Conservation (phyloP, 2,329 filamentous ascomycete species). For the Periconia macrospinosa region DNA sequence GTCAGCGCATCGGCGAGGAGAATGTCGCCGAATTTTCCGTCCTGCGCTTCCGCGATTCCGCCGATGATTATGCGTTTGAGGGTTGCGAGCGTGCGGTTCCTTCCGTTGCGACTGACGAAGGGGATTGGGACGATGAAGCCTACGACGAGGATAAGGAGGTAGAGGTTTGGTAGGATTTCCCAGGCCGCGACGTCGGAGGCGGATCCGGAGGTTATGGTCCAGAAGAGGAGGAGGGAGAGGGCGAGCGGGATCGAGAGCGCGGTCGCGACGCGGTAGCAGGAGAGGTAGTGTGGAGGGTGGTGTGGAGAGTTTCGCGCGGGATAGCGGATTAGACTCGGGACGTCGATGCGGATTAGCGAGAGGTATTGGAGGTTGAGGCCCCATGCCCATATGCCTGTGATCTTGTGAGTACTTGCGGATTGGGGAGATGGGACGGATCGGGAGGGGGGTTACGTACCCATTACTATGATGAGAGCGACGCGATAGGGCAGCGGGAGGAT, state of each 20-base stretch:
- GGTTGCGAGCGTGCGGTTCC: slow-evolving; percentile 73
- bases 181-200: slow-evolving; percentile 71
- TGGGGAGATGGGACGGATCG: not conserved
- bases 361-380: slow-evolving; percentile 89
- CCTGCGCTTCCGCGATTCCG: slow-evolving; percentile 79
- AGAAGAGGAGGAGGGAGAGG: slow-evolving; percentile 78
- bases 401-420: slow-evolving; percentile 2
- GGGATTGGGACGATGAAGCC: slow-evolving; percentile 75
- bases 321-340: slow-evolving; percentile 84
- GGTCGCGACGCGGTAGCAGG: slow-evolving; percentile 82
- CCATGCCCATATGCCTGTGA: slow-evolving; percentile 89
- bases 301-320: slow-evolving; percentile 70
- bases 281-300: slow-evolving; percentile 74
- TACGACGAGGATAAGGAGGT: slow-evolving; percentile 72
- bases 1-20: slow-evolving; percentile 92
- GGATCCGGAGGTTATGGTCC: slow-evolving; percentile 74
- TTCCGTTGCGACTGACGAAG: slow-evolving; percentile 68
- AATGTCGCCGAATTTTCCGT: slow-evolving; percentile 94
- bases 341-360: slow-evolving; percentile 77
- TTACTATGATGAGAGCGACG: slow-evolving; percentile 79
- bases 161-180: slow-evolving; percentile 84
- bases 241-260: slow-evolving; percentile 72
- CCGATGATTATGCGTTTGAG: slow-evolving; percentile 80
- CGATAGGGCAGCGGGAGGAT: slow-evolving; percentile 87
- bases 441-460: slow-evolving; percentile 67